These are phyloP conservation scores for Allomyces javanicus DNA, from an alignment of 192 early-diverging fungal genomes.

Conservation along the genomic window DNA sequence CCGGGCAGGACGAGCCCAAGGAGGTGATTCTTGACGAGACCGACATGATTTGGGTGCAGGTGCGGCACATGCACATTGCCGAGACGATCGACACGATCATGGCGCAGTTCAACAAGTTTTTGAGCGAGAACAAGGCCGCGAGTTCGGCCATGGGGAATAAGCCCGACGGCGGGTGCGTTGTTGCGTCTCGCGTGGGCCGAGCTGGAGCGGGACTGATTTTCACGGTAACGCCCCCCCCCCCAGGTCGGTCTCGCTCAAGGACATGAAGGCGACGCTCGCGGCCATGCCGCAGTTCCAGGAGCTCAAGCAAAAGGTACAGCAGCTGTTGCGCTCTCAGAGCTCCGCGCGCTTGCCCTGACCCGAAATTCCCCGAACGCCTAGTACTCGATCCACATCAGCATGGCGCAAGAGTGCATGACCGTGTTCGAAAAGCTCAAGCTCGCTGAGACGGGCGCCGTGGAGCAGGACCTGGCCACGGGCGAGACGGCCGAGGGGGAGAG, in stretches of 20 bases:
- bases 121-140: constrained; percentile 54
- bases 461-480: constrained; percentile 65
- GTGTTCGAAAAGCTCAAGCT: constrained; percentile 51
- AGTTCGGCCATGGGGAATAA: too few relatives aligned
- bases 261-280: constrained; percentile 68
- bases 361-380: too few relatives aligned
- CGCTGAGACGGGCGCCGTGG: constrained; percentile 42
- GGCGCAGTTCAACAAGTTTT: constrained; percentile 55
- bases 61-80: constrained; percentile 66
- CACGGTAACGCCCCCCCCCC: too few relatives aligned
- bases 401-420: constrained; percentile 62
- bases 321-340: too few relatives aligned
- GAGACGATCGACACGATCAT: constrained; percentile 54
- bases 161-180: too few relatives aligned
- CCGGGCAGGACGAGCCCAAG: constrained; percentile 19
- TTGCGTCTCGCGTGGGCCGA: too few relatives aligned
- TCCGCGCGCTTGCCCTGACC: too few relatives aligned
- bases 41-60: constrained; percentile 54
- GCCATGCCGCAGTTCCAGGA: constrained; percentile 75
- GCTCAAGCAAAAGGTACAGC: constrained; percentile 29
- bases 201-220: too few relatives aligned
- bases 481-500: constrained; percentile 48
- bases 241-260: constrained; percentile 23
- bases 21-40: constrained; percentile 46
- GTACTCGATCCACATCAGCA: constrained; percentile 69